phyloP scores from a whole-genome alignment of 140 eudicot species.

The Stevia rebaudiana region DNA sequence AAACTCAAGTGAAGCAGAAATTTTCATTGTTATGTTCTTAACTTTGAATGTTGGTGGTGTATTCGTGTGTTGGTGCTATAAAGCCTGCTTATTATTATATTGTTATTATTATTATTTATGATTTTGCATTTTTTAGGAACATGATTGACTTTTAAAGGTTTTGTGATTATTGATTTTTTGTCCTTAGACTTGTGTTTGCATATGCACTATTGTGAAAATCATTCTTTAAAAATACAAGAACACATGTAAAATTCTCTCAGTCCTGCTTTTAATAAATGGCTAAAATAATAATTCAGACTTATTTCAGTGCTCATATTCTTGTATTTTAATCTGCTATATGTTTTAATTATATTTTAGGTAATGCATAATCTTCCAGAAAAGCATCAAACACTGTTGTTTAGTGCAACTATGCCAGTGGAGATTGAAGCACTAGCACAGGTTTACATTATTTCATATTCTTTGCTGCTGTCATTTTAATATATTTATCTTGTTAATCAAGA shows the following conservation, averaged over 20 bases:
- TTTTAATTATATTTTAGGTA: slow-evolving; percentile 35
- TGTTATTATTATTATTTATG: neutral
- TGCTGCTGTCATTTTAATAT: neutral
- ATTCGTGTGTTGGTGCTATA: neutral
- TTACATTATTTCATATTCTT: neutral
- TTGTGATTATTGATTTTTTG: neutral
- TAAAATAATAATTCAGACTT: neutral
- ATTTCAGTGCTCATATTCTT: neutral
- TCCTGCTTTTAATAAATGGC: slow-evolving; percentile 4
- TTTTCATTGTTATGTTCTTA: neutral
- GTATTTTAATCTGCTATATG: neutral
- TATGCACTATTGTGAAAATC: slow-evolving; percentile 1
- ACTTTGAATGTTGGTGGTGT: neutral
- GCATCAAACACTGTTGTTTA: slow-evolving; percentile 77
- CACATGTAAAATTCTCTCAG: neutral
- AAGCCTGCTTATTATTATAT: neutral
- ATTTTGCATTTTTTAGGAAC: neutral
- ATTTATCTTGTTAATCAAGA: neutral
- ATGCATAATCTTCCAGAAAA: slow-evolving; percentile 77
- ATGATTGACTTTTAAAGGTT: neutral
- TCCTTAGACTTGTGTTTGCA: neutral
- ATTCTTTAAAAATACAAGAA: neutral
- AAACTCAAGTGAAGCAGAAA: slow-evolving; percentile 1
- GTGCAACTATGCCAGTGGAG: slow-evolving; percentile 96
- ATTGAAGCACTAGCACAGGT: slow-evolving; percentile 85